phyloP scores from a whole-genome alignment of 768 basidiomycete genomes.

The Suillus weaverae region DNA sequence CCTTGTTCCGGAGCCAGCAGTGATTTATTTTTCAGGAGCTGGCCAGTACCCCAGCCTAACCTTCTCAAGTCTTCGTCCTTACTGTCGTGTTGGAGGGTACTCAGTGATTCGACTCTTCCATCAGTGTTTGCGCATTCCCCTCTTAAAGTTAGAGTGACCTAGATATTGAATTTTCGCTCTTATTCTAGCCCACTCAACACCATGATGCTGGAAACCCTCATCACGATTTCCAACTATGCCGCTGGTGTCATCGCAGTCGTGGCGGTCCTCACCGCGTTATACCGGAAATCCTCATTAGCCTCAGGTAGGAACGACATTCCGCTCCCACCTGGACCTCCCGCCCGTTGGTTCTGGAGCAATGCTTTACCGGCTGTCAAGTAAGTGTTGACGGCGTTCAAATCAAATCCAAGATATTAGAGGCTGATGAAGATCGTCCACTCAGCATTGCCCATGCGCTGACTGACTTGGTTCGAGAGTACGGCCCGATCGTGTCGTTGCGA shows the following conservation, averaged over 20 bases:
- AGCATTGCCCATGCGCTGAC: conserved; percentile 34
- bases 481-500: conserved; percentile 53
- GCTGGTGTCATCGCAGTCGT: conserved; percentile 44
- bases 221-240: conserved; percentile 40
- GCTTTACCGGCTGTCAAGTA: neutral
- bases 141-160: neutral
- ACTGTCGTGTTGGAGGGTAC: too few species aligned
- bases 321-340: neutral
- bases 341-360: neutral
- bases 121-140: too few species aligned
- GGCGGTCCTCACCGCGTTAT: neutral
- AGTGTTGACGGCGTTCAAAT: neutral
- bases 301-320: neutral
- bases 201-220: conserved; percentile 13
- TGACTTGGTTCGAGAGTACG: conserved; percentile 54
- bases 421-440: neutral
- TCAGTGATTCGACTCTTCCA: neutral
- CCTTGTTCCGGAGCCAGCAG: too few species aligned
- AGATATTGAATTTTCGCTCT: conserved; percentile 29
- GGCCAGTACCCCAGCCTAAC: too few species aligned
- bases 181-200: conserved; percentile 34
- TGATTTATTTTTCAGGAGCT: conserved; percentile 16
- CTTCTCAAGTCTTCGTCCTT: neutral
- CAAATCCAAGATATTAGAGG: neutral
- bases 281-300: neutral